phyloP scores from a whole-genome alignment of 176 grass and related monocot genomes.

The Juncus inflexus region DNA sequence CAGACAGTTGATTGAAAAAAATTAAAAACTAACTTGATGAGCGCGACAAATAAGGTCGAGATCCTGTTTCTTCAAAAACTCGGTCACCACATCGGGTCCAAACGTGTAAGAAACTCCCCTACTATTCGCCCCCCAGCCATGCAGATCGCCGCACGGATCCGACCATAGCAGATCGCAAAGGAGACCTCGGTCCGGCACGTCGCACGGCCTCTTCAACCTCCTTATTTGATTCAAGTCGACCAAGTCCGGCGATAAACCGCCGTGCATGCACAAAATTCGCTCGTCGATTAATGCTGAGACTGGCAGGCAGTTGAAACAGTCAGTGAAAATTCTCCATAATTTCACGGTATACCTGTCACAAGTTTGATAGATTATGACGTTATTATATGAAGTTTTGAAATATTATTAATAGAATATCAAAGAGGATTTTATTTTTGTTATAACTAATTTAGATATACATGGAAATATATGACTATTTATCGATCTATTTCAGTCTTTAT shows the following conservation, averaged over 20 bases:
- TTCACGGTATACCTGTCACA: conserved; percentile 40
- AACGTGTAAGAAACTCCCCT: conserved; percentile 54
- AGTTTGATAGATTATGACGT: neutral
- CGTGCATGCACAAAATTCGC: conserved; percentile 57
- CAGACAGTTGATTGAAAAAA: neutral
- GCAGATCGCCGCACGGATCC: conserved; percentile 23
- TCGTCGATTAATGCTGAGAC: conserved; percentile 46
- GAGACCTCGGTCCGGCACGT: conserved; percentile 48
- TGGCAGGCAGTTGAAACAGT: conserved; percentile 67
- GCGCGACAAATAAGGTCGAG: conserved; percentile 63
- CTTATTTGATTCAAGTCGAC: conserved; percentile 38
- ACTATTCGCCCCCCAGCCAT: conserved; percentile 46
- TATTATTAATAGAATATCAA: too few species aligned
- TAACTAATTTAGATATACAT: too few species aligned
- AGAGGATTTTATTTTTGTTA: too few species aligned
- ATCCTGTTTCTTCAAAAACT: conserved; percentile 42
- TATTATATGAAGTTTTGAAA: too few species aligned
- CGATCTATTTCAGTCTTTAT: too few species aligned
- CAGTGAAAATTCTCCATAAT: conserved; percentile 48
- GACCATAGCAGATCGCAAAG: conserved; percentile 74
- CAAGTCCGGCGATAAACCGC: conserved; percentile 58
- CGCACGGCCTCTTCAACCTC: conserved; percentile 25
- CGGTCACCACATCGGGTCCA: conserved; percentile 41
- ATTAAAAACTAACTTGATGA: conserved; percentile 34
- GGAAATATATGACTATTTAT: too few species aligned